These are phyloP conservation scores for Draba incana DNA, from an alignment of 345 rosid species.

Conservation along the genomic window DNA sequence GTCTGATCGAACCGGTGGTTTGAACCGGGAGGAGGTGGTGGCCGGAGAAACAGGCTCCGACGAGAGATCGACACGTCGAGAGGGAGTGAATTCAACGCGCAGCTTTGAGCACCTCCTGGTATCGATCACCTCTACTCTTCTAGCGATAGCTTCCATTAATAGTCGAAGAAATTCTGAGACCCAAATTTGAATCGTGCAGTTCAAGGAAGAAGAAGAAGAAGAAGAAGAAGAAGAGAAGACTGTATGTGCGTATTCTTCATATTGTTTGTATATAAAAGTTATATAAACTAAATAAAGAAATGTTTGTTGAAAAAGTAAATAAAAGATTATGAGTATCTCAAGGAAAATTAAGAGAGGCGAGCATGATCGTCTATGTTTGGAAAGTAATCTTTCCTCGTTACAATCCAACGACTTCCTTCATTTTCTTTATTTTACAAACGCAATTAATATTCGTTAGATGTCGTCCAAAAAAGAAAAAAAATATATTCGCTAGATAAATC, in stretches of 20 bases:
- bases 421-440: background rate
- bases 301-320: background rate
- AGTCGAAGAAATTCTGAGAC: background rate
- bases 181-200: slow-evolving; percentile 5
- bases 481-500: no score
- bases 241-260: background rate
- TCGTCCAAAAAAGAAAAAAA: no score
- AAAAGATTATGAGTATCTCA: slow-evolving; percentile 5
- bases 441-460: background rate
- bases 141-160: slow-evolving; percentile 4
- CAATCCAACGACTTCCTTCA: slow-evolving; percentile 9
- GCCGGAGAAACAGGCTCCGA: slow-evolving; percentile 19
- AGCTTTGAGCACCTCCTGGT: slow-evolving; percentile 70
- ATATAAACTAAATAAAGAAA: background rate
- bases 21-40: slow-evolving; percentile 34
- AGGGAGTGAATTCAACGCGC: slow-evolving; percentile 48
- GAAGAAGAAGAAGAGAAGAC: slow-evolving; percentile 9
- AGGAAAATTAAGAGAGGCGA: slow-evolving; percentile 8
- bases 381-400: slow-evolving; percentile 2
- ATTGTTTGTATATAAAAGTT: background rate
- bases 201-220: slow-evolving; percentile 26
- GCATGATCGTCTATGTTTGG: slow-evolving; percentile 8
- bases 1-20: slow-evolving; percentile 41
- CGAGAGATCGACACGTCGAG: background rate
- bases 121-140: slow-evolving; percentile 58